These are phyloP conservation scores for Boletus fagicola DNA, from an alignment of 768 basidiomycete genomes.

Conservation along the genomic window DNA sequence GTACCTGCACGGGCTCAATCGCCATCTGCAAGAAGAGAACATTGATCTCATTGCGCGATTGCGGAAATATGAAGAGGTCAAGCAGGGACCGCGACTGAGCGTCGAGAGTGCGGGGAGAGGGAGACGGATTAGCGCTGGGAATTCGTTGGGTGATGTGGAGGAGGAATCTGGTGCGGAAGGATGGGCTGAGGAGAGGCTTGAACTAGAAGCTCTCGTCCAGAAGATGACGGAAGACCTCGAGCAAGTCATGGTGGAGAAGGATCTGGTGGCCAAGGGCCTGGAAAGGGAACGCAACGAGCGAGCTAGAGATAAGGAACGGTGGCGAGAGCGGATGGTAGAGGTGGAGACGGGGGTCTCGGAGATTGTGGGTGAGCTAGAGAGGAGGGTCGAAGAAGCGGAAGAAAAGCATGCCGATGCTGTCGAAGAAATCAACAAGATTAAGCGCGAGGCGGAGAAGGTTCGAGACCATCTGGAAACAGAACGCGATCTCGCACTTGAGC, in stretches of 20 bases:
- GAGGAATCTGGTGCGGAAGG: conserved; percentile 64
- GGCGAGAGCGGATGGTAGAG: conserved; percentile 68
- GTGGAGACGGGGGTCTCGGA: conserved; percentile 68
- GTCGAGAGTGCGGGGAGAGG: conserved; percentile 34
- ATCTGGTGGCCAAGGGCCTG: conserved; percentile 44
- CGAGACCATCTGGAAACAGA: conserved; percentile 49
- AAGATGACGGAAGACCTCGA: conserved; percentile 34
- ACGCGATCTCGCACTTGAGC: conserved; percentile 53
- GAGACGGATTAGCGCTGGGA: conserved; percentile 52
- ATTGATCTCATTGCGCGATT: conserved; percentile 58
- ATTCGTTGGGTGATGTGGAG: conserved; percentile 54
- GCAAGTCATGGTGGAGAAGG: conserved; percentile 46
- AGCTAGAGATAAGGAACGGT: conserved; percentile 64
- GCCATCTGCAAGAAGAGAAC: conserved; percentile 83
- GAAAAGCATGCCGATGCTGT: conserved; percentile 39
- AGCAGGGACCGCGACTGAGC: conserved; percentile 28
- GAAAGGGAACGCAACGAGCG: conserved; percentile 57
- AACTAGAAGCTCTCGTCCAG: conserved; percentile 48
- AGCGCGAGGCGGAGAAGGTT: conserved; percentile 45
- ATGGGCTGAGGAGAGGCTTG: conserved; percentile 70
- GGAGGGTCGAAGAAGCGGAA: conserved; percentile 53
- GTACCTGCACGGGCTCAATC: conserved; percentile 84
- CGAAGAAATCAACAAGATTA: conserved; percentile 40
- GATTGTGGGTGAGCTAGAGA: conserved; percentile 65
- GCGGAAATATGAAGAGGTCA: conserved; percentile 50